A percentile compares a stretch with the other conserved stretches of the same genome.
Evolutionary conservation across 139 green algal genomes (phyloP).

Genomic region (Volvox africanus): DNA sequence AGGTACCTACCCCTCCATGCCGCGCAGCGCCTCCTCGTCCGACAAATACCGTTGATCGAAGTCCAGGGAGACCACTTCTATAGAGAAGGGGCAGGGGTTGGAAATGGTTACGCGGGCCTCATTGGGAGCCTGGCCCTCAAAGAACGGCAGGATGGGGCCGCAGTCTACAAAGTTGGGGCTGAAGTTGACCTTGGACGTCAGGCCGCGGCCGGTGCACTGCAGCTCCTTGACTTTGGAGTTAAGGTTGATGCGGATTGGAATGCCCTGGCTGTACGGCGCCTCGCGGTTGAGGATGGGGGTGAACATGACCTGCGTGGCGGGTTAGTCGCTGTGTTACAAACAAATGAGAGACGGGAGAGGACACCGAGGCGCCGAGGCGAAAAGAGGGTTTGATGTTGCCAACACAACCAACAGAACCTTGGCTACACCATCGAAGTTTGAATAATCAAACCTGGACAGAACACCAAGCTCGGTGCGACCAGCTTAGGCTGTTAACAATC

Average conservation of each 20-base stretch:
- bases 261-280: constrained; percentile 58
- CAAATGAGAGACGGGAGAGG: no score
- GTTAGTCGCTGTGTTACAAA: no score
- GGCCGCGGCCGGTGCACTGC: constrained; percentile 56
- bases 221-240: constrained; percentile 66
- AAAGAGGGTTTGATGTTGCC: no score
- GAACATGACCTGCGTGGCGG: constrained; percentile 63
- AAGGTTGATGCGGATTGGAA: constrained; percentile 78
- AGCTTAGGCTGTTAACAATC: no score
- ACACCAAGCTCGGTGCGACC: no score
- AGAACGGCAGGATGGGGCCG: constrained; percentile 75
- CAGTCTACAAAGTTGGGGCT: constrained; percentile 68
- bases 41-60: constrained; percentile 75
- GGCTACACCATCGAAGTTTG: no score
- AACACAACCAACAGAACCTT: no score
- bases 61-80: constrained; percentile 82
- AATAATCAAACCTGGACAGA: no score
- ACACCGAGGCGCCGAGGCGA: no score
- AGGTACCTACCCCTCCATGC: constrained; percentile 52
- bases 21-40: constrained; percentile 76
- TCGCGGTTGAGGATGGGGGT: constrained; percentile 60
- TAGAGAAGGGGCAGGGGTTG: constrained; percentile 71
- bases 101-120: constrained; percentile 61
- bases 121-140: constrained; percentile 62
- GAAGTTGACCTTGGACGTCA: constrained; percentile 64